Conservation (phyloP, 352 stramenopile genomes). For the Phytophthora cactorum region DNA sequence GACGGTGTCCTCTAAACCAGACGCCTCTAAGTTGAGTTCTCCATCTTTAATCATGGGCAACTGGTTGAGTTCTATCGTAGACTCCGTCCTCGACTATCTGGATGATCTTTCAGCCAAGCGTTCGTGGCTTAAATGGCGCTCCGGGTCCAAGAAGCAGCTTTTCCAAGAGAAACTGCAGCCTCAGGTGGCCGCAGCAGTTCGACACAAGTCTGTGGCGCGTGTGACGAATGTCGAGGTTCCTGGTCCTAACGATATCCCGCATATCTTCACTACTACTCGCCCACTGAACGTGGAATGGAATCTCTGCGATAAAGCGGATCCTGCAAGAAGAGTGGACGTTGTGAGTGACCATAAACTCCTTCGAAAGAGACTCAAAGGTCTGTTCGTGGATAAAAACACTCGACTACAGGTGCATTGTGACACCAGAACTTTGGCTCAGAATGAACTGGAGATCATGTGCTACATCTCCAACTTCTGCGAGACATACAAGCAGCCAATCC, state of each 20-base stretch:
- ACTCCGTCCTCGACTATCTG: conserved; percentile 14
- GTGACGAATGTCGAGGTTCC: conserved; percentile 18
- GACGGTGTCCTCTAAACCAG: not conserved
- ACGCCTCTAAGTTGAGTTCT: conserved; percentile 1
- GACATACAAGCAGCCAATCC: conserved; percentile 41
- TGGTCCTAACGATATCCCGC: conserved; percentile 31
- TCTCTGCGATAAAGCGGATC: conserved; percentile 63
- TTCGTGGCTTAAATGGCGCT: conserved; percentile 21
- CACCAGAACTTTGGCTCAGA: conserved; percentile 45
- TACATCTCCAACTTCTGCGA: conserved; percentile 56
- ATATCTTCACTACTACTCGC: conserved; percentile 56
- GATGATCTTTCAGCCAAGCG: conserved; percentile 11
- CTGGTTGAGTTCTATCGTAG: conserved; percentile 9
- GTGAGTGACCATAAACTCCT: conserved; percentile 58
- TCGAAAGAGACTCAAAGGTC: conserved; percentile 50
- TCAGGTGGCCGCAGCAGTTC: conserved; percentile 18
- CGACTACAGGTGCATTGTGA: conserved; percentile 46
- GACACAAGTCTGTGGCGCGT: conserved; percentile 34
- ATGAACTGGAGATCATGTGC: conserved; percentile 69
- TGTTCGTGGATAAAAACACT: conserved; percentile 67
- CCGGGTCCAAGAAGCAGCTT: conserved; percentile 31
- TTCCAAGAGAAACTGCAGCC: conserved; percentile 38
- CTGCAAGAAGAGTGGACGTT: conserved; percentile 58
- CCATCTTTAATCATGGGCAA: conserved; percentile 22
- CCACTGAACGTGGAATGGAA: conserved; percentile 72